phyloP scores from a whole-genome alignment of 2,329 filamentous ascomycete genomes.

The Cucurbitaria berberidis region DNA sequence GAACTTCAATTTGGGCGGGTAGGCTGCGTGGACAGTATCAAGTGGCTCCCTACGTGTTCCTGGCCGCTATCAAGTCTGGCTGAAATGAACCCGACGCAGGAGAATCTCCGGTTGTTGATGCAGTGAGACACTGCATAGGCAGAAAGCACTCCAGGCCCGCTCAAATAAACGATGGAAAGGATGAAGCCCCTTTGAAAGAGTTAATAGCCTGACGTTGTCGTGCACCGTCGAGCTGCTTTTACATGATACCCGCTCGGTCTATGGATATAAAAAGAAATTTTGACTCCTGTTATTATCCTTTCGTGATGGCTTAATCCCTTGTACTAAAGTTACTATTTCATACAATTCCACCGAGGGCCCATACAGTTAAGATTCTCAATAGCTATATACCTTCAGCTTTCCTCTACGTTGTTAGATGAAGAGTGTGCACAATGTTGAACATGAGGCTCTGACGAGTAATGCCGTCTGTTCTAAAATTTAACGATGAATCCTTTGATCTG shows the following conservation, averaged over 20 bases:
- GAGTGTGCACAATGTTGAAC: too few relatives aligned
- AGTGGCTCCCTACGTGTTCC: background rate
- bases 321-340: too few relatives aligned
- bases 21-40: background rate
- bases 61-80: background rate
- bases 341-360: too few relatives aligned
- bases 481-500: too few relatives aligned
- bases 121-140: background rate
- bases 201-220: background rate
- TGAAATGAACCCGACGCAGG: background rate
- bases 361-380: too few relatives aligned
- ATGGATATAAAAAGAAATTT: background rate
- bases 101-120: background rate
- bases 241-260: background rate
- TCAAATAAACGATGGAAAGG: background rate
- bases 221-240: background rate
- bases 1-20: background rate
- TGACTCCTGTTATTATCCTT: too few relatives aligned
- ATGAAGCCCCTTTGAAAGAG: background rate
- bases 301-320: too few relatives aligned
- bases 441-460: too few relatives aligned
- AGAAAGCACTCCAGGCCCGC: background rate
- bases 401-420: too few relatives aligned
- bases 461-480: too few relatives aligned
- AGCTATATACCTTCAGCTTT: too few relatives aligned